A percentile compares a stretch with the other conserved stretches of the same genome.
These are phyloP conservation scores for Chamaecrista fasciculata DNA, from an alignment of 306 rosid species.

Conservation along the genomic window DNA sequence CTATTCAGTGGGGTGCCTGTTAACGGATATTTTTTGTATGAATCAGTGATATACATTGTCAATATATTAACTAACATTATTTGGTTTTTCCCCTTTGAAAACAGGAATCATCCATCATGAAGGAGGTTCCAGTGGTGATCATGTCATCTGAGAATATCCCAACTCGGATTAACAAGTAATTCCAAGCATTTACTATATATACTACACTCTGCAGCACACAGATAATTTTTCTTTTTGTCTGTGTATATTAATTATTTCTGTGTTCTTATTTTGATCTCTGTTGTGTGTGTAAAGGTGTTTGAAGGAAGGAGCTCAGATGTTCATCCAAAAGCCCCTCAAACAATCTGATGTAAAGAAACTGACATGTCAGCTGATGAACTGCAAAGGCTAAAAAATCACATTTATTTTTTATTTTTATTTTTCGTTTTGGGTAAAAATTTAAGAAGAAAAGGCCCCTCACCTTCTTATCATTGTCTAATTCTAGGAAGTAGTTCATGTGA, in stretches of 20 bases:
- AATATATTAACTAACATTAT: neutral
- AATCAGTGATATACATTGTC: neutral
- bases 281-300: conserved; percentile 54
- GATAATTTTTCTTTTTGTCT: neutral
- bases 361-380: conserved; percentile 73
- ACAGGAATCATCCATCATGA: conserved; percentile 80
- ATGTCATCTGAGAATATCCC: conserved; percentile 93
- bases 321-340: conserved; percentile 79
- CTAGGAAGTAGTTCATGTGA: conserved; percentile 22
- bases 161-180: conserved; percentile 71
- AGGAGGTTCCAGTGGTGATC: conserved; percentile 90
- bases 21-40: too few relatives aligned
- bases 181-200: neutral
- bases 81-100: neutral
- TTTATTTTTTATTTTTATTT: neutral
- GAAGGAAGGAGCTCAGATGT: conserved; percentile 96
- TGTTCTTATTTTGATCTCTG: neutral
- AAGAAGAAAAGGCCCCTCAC: neutral
- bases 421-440: neutral
- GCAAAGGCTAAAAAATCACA: conserved; percentile 32
- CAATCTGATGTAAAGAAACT: conserved; percentile 75
- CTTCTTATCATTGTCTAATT: conserved; percentile 22
- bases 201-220: too few relatives aligned
- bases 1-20: neutral
- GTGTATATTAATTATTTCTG: neutral